Conservation (phyloP, 257 asterid species). For the Primulina tabacum region DNA sequence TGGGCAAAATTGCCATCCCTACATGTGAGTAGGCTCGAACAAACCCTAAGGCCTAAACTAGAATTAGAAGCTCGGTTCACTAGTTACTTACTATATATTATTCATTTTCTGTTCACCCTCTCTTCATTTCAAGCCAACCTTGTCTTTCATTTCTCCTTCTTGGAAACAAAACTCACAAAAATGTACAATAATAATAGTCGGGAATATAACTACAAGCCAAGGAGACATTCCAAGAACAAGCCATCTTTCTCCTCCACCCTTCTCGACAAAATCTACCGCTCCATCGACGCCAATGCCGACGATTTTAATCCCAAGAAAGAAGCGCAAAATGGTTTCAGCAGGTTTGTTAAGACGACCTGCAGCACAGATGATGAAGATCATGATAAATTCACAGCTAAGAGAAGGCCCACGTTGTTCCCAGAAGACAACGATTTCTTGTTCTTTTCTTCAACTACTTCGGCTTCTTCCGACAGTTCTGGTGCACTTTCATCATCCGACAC, state of each 20-base stretch:
- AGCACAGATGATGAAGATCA: constrained; percentile 29
- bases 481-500: constrained; percentile 50
- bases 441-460: constrained; percentile 33
- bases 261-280: constrained; percentile 71
- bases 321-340: constrained; percentile 9
- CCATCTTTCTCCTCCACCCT: constrained; percentile 72
- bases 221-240: constrained; percentile 17
- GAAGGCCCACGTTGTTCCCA: constrained; percentile 23
- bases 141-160: too few relatives aligned
- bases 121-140: too few relatives aligned
- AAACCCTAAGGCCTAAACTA: too few relatives aligned
- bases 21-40: too few relatives aligned
- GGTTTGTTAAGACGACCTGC: constrained; percentile 3
- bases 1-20: too few relatives aligned
- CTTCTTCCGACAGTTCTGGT: constrained; percentile 47
- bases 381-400: constrained; percentile 15
- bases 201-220: too few relatives aligned
- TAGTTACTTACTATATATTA: too few relatives aligned
- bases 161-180: too few relatives aligned
- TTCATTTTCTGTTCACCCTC: too few relatives aligned
- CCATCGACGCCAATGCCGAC: constrained; percentile 49
- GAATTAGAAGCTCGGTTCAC: too few relatives aligned
- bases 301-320: constrained; percentile 3
- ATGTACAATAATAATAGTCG: too few relatives aligned
- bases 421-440: constrained; percentile 35